Evolutionary conservation across 2,329 filamentous ascomycete species (phyloP).

Genomic region (Aureobasidium sp.): DNA sequence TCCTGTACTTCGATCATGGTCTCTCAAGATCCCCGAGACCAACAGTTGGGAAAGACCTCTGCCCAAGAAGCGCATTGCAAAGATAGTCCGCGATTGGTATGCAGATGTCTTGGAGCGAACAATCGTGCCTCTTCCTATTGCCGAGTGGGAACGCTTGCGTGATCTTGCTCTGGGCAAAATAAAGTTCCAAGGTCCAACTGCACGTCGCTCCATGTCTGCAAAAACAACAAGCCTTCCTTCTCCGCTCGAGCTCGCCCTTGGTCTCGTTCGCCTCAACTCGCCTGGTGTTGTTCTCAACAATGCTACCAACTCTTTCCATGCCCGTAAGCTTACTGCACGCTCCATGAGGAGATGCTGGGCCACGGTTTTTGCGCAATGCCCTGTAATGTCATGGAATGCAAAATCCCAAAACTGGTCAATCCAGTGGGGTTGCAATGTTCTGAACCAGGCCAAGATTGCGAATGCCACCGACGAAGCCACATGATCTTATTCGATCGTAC

Average conservation of each 20-base stretch:
- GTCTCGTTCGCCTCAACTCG: not conserved
- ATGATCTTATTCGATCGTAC: not conserved
- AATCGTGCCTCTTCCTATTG: slow-evolving; percentile 35
- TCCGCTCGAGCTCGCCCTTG: not conserved
- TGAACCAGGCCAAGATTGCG: not conserved
- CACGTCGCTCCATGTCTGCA: not conserved
- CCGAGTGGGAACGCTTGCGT: slow-evolving; percentile 36
- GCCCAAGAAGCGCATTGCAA: slow-evolving; percentile 35
- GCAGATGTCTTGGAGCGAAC: slow-evolving; percentile 33
- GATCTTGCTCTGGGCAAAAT: slow-evolving; percentile 30
- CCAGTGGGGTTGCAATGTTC: slow-evolving; percentile 24
- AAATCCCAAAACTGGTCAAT: slow-evolving; percentile 24
- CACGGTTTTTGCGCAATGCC: slow-evolving; percentile 33
- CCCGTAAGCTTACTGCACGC: slow-evolving; percentile 32
- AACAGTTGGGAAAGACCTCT: slow-evolving; percentile 40
- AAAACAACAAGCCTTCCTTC: not conserved
- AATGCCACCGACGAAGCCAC: not conserved
- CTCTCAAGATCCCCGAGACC: slow-evolving; percentile 22
- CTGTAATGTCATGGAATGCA: slow-evolving; percentile 33
- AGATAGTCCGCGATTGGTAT: slow-evolving; percentile 36
- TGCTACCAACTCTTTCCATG: slow-evolving; percentile 16
- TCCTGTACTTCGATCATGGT: slow-evolving; percentile 15
- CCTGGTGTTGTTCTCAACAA: not conserved
- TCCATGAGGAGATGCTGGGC: slow-evolving; percentile 40
- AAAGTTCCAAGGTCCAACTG: slow-evolving; percentile 18